Evolutionary conservation across 192 early-diverging fungal genomes (phyloP).

Genomic region (Coemansia asiatica): DNA sequence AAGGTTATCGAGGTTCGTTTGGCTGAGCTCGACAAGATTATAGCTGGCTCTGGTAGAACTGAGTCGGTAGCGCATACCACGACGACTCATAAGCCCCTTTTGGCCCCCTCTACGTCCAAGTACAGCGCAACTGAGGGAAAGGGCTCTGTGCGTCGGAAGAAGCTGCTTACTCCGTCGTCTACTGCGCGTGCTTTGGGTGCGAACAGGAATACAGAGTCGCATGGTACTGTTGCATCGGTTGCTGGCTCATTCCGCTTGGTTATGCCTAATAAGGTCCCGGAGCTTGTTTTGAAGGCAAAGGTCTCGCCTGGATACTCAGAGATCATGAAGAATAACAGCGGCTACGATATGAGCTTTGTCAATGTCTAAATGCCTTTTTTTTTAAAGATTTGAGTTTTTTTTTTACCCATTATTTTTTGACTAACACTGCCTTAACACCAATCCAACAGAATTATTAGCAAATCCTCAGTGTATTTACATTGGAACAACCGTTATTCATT

Average conservation of each 20-base stretch:
- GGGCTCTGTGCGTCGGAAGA: neutral
- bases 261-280: constrained; percentile 18
- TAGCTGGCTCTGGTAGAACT: constrained; percentile 7
- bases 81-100: constrained; percentile 19
- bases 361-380: constrained; percentile 8
- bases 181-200: constrained; percentile 6
- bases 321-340: constrained; percentile 44
- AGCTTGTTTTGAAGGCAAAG: constrained; percentile 38
- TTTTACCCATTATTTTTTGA: constrained; percentile 8
- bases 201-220: constrained; percentile 10
- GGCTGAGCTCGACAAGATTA: constrained; percentile 29
- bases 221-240: neutral
- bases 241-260: constrained; percentile 27
- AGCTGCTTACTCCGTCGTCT: neutral
- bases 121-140: neutral
- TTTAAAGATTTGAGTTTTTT: neutral
- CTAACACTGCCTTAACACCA: too few species aligned
- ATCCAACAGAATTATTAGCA: too few species aligned
- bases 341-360: constrained; percentile 52
- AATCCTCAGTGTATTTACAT: too few species aligned
- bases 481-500: too few species aligned
- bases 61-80: neutral
- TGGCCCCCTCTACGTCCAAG: constrained; percentile 33
- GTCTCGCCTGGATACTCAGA: constrained; percentile 38
- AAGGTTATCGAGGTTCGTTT: constrained; percentile 45